Base-by-base conservation (phyloP, 371 early-diverging fungal genomes). In the Spraguea lophii region DNA sequence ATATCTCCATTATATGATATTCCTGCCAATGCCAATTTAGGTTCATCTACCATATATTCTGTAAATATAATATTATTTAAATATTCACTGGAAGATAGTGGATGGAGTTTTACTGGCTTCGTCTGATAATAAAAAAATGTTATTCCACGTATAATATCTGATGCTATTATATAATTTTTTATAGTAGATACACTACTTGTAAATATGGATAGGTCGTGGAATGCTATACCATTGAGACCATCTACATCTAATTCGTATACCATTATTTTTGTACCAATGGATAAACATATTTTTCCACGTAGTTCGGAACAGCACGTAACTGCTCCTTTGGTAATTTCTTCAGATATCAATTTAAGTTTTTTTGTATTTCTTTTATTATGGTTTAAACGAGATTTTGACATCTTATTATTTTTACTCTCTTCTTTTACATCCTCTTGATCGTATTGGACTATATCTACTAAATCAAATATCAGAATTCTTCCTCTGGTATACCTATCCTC, bases 211-310 rank as follows among this genome's bases (percentile, higher is more conserved):
- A 69, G 43, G 47, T 72, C 69, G 37, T 63, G 43, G 27, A 71
- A 63, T 16, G 73, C 72, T 17, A 72, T 59, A 23, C 64, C 66
- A 17, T 15, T 49, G 0, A 63, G 25, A 3, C 61, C 64, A 21
- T 53, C 51, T 21, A 52, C 62, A 38, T 70, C 65, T 23, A 68
- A 42, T 34, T 56, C 49, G 42, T 69, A 72, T 15, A 69, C 52
- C 63, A 72, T 64, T 21, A 67, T 35, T 39, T 59, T 59, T 23
- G 65, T 69, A 17, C 65, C 67, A 7, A 65, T 49, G 21, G 57
- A 57, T 0, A 57, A 57, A 1, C 47, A 56, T 34, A 72, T 55
- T 25, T 62, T 52, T 12, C 63, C 65, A 21, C 26, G 6, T 26
- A 42, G 3, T 23, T 20, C 35, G 9, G 51, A 56, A 41, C 61